A percentile compares a stretch with the other conserved stretches of the same genome.
These are phyloP conservation scores for Salmacisia buchloeana DNA, from an alignment of 1,284 basidiomycete species.

Conservation along the genomic window DNA sequence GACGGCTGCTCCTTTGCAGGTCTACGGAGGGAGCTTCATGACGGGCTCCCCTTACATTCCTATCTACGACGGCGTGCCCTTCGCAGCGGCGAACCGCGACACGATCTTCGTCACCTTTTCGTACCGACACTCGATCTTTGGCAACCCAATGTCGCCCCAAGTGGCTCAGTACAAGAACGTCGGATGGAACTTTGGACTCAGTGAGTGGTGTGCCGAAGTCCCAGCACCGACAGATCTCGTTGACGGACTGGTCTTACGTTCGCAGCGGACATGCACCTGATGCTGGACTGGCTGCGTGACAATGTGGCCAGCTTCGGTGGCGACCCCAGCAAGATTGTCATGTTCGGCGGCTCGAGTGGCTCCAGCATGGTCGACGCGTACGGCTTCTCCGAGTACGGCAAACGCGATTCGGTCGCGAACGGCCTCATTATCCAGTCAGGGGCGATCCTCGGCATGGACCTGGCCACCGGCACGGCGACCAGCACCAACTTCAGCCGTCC, in stretches of 20 bases:
- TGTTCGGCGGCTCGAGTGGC: slow-evolving; percentile 11
- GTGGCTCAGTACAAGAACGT: neutral
- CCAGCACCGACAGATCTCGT: neutral
- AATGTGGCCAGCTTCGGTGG: slow-evolving; percentile 8
- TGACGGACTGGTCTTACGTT: neutral
- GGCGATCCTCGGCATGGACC: slow-evolving; percentile 17
- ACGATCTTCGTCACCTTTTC: slow-evolving; percentile 9
- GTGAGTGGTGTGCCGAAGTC: no score
- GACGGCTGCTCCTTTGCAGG: neutral
- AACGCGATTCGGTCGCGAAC: slow-evolving; percentile 17
- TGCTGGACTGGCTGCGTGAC: slow-evolving; percentile 7
- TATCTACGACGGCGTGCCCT: slow-evolving; percentile 5
- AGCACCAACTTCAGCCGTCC: neutral
- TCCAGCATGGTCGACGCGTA: slow-evolving; percentile 17
- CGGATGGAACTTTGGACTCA: slow-evolving; percentile 11
- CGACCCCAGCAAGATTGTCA: neutral
- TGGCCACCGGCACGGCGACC: slow-evolving; percentile 7
- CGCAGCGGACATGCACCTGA: slow-evolving; percentile 5
- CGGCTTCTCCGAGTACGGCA: slow-evolving; percentile 23
- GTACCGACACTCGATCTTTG: slow-evolving; percentile 8
- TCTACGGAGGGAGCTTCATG: slow-evolving; percentile 9
- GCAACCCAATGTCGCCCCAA: slow-evolving; percentile 6
- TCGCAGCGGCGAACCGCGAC: neutral
- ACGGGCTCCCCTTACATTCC: slow-evolving; percentile 5
- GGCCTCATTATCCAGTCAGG: slow-evolving; percentile 13